A percentile compares a stretch with the other conserved stretches of the same genome.
phyloP scores from a whole-genome alignment of 164 flowering plant species.

The Liquidambar formosana region DNA sequence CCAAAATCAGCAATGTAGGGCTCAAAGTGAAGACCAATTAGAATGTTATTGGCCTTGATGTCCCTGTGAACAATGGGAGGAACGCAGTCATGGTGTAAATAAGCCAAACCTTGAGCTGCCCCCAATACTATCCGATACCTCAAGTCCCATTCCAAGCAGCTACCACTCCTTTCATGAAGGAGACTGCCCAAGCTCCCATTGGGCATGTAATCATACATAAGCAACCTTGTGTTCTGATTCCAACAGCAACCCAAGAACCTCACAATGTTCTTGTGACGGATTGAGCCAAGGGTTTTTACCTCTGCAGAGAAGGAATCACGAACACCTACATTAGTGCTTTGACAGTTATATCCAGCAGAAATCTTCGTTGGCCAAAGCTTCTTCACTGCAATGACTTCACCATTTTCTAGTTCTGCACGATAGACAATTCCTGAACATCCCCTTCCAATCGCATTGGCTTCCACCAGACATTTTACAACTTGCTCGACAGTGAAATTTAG shows the following conservation, averaged over 20 bases:
- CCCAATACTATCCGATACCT: conserved; percentile 67
- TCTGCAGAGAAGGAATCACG: conserved; percentile 84
- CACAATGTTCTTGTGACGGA: conserved; percentile 85
- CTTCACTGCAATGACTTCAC: conserved; percentile 79
- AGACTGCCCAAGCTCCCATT: conserved; percentile 81
- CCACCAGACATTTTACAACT: conserved; percentile 56
- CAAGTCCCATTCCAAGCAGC: conserved; percentile 64
- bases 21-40: conserved; percentile 77
- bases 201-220: conserved; percentile 86
- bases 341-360: conserved; percentile 25
- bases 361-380: conserved; percentile 70
- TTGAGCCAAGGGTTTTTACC: conserved; percentile 70
- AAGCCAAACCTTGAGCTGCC: conserved; percentile 79
- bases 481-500: conserved; percentile 64
- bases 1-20: conserved; percentile 92
- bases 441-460: conserved; percentile 72
- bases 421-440: conserved; percentile 85
- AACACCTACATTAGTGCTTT: conserved; percentile 26
- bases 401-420: conserved; percentile 64
- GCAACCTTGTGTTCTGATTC: conserved; percentile 61
- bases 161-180: conserved; percentile 57
- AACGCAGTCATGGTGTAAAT: conserved; percentile 82
- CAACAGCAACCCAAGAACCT: conserved; percentile 78
- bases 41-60: conserved; percentile 83
- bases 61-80: conserved; percentile 86